Conservation (phyloP, 2,329 filamentous ascomycete species). For the Chlorencoelia australis region DNA sequence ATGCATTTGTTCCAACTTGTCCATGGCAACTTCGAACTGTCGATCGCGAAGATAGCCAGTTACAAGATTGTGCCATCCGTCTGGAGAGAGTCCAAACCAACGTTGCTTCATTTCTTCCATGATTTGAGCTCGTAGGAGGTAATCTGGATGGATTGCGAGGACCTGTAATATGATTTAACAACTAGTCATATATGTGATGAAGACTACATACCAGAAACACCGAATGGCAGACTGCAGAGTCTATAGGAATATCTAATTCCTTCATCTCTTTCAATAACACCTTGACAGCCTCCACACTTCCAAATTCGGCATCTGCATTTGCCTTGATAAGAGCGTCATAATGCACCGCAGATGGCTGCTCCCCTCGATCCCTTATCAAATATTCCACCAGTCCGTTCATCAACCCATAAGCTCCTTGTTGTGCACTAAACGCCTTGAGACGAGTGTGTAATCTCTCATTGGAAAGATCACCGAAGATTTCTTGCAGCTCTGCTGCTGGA, state of each 20-base stretch:
- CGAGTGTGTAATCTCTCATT: slow-evolving; percentile 35
- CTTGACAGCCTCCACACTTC: slow-evolving; percentile 54
- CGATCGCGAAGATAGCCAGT: slow-evolving; percentile 70
- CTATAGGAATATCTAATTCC: slow-evolving; percentile 47
- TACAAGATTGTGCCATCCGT: slow-evolving; percentile 56
- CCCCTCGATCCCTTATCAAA: slow-evolving; percentile 45
- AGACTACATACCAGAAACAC: slow-evolving; percentile 48
- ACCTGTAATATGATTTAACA: slow-evolving; percentile 34
- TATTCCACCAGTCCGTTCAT: slow-evolving; percentile 42
- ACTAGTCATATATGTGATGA: not conserved
- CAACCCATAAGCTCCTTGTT: slow-evolving; percentile 30
- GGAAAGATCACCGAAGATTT: too few species aligned
- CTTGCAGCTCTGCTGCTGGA: too few species aligned
- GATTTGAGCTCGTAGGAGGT: slow-evolving; percentile 61
- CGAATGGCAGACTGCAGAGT: slow-evolving; percentile 59
- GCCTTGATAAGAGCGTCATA: slow-evolving; percentile 69
- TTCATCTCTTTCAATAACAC: slow-evolving; percentile 66
- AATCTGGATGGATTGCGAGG: slow-evolving; percentile 77
- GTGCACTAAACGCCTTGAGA: slow-evolving; percentile 32
- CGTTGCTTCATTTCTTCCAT: slow-evolving; percentile 63
- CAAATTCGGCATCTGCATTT: slow-evolving; percentile 52
- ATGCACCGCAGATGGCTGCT: slow-evolving; percentile 45
- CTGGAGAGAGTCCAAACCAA: slow-evolving; percentile 56
- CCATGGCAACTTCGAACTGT: slow-evolving; percentile 72
- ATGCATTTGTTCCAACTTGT: slow-evolving; percentile 57